Evolutionary conservation across 1,284 basidiomycete genomes (phyloP).

Genomic region (Acaromyces ingoldii): DNA sequence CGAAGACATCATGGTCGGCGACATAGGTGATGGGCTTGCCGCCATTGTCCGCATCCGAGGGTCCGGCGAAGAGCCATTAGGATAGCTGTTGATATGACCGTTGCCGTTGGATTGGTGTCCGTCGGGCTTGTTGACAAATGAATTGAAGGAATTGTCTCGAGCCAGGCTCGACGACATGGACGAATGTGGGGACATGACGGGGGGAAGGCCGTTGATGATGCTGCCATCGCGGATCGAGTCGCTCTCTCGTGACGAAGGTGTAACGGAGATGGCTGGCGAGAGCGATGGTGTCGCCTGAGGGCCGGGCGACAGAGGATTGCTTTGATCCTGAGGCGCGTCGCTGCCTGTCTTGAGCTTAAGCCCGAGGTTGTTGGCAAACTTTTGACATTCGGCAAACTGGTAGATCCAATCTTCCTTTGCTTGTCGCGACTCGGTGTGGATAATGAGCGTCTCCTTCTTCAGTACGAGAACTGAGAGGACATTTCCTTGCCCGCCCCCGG

Average conservation of each 20-base stretch:
- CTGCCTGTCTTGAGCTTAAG: constrained; percentile 35
- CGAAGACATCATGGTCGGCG: no score
- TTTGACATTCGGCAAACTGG: constrained; percentile 78
- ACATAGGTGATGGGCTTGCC: no score
- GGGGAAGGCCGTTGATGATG: not conserved
- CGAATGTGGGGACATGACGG: constrained; percentile 8
- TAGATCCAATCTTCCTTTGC: constrained; percentile 65
- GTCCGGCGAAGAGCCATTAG: no score
- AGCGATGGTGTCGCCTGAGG: constrained; percentile 15
- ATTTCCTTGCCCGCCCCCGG: constrained; percentile 64
- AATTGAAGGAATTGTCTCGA: constrained; percentile 34
- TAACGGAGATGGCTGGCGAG: constrained; percentile 41
- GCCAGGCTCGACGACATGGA: constrained; percentile 5
- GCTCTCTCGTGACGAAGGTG: constrained; percentile 26
- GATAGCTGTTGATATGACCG: no score
- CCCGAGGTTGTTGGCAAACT: constrained; percentile 63
- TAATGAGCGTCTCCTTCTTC: constrained; percentile 74
- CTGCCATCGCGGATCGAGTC: constrained; percentile 3
- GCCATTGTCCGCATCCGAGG: no score
- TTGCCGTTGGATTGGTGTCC: no score
- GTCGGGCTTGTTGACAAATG: constrained; percentile 22
- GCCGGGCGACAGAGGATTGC: not conserved
- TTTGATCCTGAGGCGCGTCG: no score
- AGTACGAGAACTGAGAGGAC: constrained; percentile 75
- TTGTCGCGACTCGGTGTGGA: constrained; percentile 64